Percentiles rank a stretch among this genome's conserved stretches.
phyloP scores from a whole-genome alignment of 352 stramenopile species.

The Phytophthora idaei region DNA sequence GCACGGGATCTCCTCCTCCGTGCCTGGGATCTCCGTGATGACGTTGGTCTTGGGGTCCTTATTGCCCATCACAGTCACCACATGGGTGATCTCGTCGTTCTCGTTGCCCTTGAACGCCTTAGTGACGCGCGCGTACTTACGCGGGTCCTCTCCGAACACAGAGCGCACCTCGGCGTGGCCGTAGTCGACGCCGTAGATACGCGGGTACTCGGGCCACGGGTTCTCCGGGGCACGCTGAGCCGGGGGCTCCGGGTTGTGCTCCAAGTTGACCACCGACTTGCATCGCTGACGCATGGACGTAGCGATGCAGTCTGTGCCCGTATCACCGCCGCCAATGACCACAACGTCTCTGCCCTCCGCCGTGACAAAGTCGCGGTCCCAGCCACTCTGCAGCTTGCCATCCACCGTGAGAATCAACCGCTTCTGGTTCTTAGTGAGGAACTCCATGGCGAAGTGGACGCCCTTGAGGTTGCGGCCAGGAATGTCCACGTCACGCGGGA shows the following conservation, averaged over 20 bases:
- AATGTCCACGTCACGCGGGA: constrained; percentile 93
- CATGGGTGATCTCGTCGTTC: constrained; percentile 76
- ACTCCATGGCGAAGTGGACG: constrained; percentile 98
- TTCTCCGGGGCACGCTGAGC: constrained; percentile 92
- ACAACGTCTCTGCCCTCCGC: constrained; percentile 98
- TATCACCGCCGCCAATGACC: constrained; percentile 97
- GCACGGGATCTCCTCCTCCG: constrained; percentile 93
- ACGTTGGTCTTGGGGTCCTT: constrained; percentile 78
- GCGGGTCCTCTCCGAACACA: constrained; percentile 93
- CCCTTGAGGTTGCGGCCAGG: constrained; percentile 92
- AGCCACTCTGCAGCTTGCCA: constrained; percentile 95
- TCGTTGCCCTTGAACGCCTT: constrained; percentile 85
- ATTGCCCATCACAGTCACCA: constrained; percentile 57
- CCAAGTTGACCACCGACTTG: constrained; percentile 97
- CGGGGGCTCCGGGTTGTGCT: constrained; percentile 94
- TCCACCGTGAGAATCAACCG: constrained; percentile 95
- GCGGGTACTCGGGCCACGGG: constrained; percentile 98
- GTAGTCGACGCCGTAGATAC: constrained; percentile 98
- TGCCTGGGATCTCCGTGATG: constrained; percentile 73
- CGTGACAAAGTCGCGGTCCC: constrained; percentile 95
- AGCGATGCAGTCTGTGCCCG: constrained; percentile 98
- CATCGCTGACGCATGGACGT: constrained; percentile 97
- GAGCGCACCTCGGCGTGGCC: constrained; percentile 95
- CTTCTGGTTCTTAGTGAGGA: constrained; percentile 98
- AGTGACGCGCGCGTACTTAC: constrained; percentile 77